phyloP scores from a whole-genome alignment of 2,329 filamentous ascomycete species.

The Xenoacremonium recifei region DNA sequence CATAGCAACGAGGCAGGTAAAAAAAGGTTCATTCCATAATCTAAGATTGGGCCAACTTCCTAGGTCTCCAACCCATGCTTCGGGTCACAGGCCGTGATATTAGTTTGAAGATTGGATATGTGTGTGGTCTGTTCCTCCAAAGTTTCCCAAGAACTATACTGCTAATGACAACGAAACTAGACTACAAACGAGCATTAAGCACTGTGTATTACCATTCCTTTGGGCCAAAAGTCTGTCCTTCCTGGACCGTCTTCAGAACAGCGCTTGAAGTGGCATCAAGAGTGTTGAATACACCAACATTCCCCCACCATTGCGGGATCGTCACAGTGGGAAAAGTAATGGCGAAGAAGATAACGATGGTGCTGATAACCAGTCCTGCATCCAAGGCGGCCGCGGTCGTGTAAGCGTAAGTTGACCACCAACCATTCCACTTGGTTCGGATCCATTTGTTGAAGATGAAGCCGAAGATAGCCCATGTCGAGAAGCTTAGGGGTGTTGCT shows the following conservation, averaged over 20 bases:
- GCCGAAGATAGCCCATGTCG: slow-evolving; percentile 56
- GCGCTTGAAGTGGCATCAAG: slow-evolving; percentile 54
- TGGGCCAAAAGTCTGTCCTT: slow-evolving; percentile 59
- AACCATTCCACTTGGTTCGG: slow-evolving; percentile 50
- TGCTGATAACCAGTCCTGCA: slow-evolving; percentile 39
- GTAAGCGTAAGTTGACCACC: slow-evolving; percentile 50
- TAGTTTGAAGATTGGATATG: too few species aligned
- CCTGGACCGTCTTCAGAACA: slow-evolving; percentile 43
- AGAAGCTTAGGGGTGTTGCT: slow-evolving; percentile 58
- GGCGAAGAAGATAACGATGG: slow-evolving; percentile 43
- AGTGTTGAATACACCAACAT: slow-evolving; percentile 44
- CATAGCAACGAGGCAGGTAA: too few species aligned
- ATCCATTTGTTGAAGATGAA: slow-evolving; percentile 58
- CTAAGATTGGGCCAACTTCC: too few species aligned
- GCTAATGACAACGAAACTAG: too few species aligned
- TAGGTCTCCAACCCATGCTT: too few species aligned
- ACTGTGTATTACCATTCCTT: slow-evolving; percentile 46
- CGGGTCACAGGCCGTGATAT: too few species aligned
- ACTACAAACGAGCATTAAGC: too few species aligned
- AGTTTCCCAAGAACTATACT: too few species aligned
- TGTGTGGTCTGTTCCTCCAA: too few species aligned
- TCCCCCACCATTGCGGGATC: slow-evolving; percentile 47
- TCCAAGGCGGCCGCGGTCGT: slow-evolving; percentile 42
- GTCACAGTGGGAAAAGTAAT: slow-evolving; percentile 39
- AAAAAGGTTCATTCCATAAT: too few species aligned